Percentiles rank a stretch among this genome's conserved stretches.
These are phyloP conservation scores for Populus simonii DNA, from an alignment of 345 rosid species.

Conservation along the genomic window DNA sequence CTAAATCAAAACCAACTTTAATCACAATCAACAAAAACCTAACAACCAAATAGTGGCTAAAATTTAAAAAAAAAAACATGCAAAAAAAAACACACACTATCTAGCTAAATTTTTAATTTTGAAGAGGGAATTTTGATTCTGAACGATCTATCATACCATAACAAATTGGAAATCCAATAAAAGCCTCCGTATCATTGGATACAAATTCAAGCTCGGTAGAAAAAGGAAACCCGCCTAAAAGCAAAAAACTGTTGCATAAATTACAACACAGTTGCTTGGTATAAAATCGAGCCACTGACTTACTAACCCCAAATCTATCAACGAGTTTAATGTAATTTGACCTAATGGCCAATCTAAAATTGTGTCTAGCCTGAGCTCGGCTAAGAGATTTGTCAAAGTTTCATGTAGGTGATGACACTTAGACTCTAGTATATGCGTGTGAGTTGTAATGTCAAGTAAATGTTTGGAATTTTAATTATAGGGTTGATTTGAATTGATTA, in stretches of 20 bases:
- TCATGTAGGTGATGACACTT: constrained; percentile 63
- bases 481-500: no score
- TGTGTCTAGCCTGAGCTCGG: constrained; percentile 52
- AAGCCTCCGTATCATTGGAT: constrained; percentile 38
- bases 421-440: no score
- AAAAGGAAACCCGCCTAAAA: constrained; percentile 60
- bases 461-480: no score
- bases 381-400: constrained; percentile 45
- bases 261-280: constrained; percentile 59
- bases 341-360: constrained; percentile 57
- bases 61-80: no score
- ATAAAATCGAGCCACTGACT: constrained; percentile 56
- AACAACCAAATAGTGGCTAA: no score
- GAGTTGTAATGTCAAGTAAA: no score
- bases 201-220: constrained; percentile 43
- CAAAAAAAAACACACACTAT: no score
- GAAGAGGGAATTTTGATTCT: no score
- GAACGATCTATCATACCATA: constrained; percentile 28
- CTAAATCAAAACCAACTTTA: no score
- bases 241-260: constrained; percentile 59
- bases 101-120: no score
- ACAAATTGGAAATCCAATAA: constrained; percentile 53
- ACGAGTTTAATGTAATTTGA: constrained; percentile 46
- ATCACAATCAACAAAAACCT: no score
- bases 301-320: constrained; percentile 48